Base-by-base conservation (phyloP, 768 basidiomycete genomes). In the Boletus sp. region DNA sequence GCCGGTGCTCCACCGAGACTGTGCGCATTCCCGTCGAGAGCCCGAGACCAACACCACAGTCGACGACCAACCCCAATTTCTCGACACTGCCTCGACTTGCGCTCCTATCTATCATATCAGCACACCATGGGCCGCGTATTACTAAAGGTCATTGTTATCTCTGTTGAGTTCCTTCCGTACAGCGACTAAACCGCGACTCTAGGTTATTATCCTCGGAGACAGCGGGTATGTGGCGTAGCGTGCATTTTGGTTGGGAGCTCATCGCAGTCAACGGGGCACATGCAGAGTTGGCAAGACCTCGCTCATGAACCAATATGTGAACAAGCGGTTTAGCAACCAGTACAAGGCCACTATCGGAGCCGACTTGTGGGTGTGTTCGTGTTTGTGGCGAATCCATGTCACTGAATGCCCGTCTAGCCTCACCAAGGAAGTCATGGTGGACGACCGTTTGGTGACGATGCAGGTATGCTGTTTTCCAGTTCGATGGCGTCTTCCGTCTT, bases 251-350 rank as follows among this genome's bases (percentile, higher is more conserved):
- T 50, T 63, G 37, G 40, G 53, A 50, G 40, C 58, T 57, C 54
- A 58, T 30, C 17, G 41, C 45, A 30, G 25, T 32, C 47, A 17
- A 42, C 37, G 53, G 27, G 55, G 54, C 4, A 47, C 37, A 32
- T 50, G 17, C 65, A 95, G 95, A 54, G 96, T 98, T 72, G 96
- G 95, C 40, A 98, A 98, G 88, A 98, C 97, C 39, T 98, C 96
- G 29, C 88, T 99, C 65, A 99, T 99, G 97, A 98, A 98, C 79
- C 97, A 99, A 76, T 98, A 97, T 78, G 97, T 99, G 61, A 98
- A 98, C 84, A 98, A 98, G 75, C 89, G 97, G 58, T 99, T 98
- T 75, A 93, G 90, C 73, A 97, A 95, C 76, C 96, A 98, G 77
- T 99, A 99, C 83, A 98, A 98, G 77, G 97, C 97, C 17, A 98